These are phyloP conservation scores for Ophiostoma quercus DNA, from an alignment of 2,329 filamentous ascomycete genomes.

Conservation along the genomic window DNA sequence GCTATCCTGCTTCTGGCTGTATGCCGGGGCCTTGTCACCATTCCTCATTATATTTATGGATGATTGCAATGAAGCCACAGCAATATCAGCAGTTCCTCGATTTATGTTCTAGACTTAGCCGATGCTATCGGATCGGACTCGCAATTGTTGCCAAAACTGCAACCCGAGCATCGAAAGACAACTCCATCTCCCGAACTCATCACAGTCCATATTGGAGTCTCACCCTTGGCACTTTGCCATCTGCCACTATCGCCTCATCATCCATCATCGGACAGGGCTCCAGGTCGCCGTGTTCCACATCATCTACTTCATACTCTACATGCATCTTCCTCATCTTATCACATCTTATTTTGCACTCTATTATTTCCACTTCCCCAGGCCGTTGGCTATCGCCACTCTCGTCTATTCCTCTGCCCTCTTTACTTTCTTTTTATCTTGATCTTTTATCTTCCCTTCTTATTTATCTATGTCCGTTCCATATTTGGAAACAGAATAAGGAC, in stretches of 20 bases:
- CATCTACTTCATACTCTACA: no score
- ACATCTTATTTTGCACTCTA: not conserved
- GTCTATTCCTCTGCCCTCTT: not conserved
- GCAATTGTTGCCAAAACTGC: not conserved
- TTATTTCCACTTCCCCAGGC: slow-evolving; percentile 9
- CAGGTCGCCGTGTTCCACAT: not conserved
- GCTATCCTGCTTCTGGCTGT: not conserved
- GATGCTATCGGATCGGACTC: not conserved
- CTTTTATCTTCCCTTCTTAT: not conserved
- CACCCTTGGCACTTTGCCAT: not conserved
- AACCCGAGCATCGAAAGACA: no score
- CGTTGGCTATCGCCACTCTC: not conserved
- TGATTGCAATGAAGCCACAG: not conserved
- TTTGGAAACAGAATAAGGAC: not conserved
- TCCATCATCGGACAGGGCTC: not conserved
- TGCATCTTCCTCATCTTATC: not conserved
- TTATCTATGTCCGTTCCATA: not conserved
- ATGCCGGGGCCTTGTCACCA: not conserved
- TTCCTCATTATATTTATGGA: not conserved
- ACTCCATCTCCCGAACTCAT: not conserved
- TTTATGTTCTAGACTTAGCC: not conserved
- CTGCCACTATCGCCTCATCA: not conserved
- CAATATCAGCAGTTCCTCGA: not conserved
- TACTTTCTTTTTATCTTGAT: not conserved
- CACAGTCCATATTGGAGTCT: not conserved